A percentile compares a stretch with the other conserved stretches of the same genome.
These are phyloP conservation scores for Lineolata rhizophorae DNA, from an alignment of 495 filamentous ascomycete genomes.

Conservation along the genomic window DNA sequence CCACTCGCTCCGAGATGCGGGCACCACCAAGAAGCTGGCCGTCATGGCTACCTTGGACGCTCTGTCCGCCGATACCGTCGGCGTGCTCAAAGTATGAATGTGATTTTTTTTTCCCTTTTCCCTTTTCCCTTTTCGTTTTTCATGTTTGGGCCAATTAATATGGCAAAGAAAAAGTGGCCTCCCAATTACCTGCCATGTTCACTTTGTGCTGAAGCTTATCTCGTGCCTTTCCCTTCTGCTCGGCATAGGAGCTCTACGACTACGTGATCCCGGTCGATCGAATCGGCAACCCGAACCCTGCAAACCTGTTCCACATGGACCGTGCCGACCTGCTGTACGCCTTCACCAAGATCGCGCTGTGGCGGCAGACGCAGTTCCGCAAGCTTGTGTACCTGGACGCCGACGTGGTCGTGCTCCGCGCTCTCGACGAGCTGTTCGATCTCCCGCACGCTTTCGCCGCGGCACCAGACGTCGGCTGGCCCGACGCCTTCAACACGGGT, in stretches of 20 bases:
- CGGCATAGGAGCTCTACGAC: slow-evolving; percentile 55
- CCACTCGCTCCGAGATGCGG: slow-evolving; percentile 83
- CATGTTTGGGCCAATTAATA: too few relatives aligned
- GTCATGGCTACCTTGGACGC: slow-evolving; percentile 61
- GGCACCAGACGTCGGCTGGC: slow-evolving; percentile 92
- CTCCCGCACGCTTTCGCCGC: slow-evolving; percentile 62
- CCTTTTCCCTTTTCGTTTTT: too few relatives aligned
- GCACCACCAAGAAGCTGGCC: slow-evolving; percentile 67
- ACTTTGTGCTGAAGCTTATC: too few relatives aligned
- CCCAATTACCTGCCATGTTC: too few relatives aligned
- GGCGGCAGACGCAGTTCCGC: slow-evolving; percentile 75
- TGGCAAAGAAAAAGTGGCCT: too few relatives aligned
- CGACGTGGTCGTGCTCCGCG: slow-evolving; percentile 67
- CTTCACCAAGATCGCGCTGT: slow-evolving; percentile 91
- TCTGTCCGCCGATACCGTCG: slow-evolving; percentile 46
- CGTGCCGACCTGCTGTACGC: slow-evolving; percentile 73
- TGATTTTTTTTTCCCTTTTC: neutral
- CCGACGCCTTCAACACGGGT: slow-evolving; percentile 93
- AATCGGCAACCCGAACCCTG: slow-evolving; percentile 50
- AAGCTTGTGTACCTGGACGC: slow-evolving; percentile 86
- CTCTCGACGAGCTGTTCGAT: slow-evolving; percentile 81
- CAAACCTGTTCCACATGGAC: slow-evolving; percentile 79
- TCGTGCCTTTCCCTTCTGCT: slow-evolving; percentile 7
- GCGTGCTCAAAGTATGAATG: slow-evolving; percentile 46
- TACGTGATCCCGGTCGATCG: slow-evolving; percentile 67